Base-by-base conservation (phyloP, 1,284 basidiomycete species). In the Sutorius eximius region DNA sequence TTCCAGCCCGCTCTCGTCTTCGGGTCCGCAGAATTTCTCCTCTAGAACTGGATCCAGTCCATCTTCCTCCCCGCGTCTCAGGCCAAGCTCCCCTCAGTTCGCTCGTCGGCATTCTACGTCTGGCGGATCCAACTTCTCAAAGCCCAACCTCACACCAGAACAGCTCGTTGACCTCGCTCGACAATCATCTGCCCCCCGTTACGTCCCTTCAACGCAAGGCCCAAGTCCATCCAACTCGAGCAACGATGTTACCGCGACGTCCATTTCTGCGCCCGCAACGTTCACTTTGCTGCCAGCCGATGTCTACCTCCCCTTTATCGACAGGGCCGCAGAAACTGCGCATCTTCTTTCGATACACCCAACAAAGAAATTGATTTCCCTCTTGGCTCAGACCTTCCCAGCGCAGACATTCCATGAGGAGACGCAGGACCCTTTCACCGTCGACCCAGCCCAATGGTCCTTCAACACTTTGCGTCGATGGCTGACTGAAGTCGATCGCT, bases 301-400 rank as follows among this genome's bases (percentile, higher is more conserved):
- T 51, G 79, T 90, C 45, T 86, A 80, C 61, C 80, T 91, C 18
- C 89, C 89, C 3, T 92, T 91, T 71, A 76, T 91, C 57, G 83
- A 91, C 61, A 82, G 89, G 20, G 79, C 87, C 0, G 69, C 73
- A 0, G 89, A 92, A 65, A 86, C 91, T 5, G 56, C 78, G 8
- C 68, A 77, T 3, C 77, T 92, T 38, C 80, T 91, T 46, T 75
- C 81, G 6, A 75, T 74, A 1, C 79, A 80, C 0, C 87, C 86
- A 0, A 83, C 87, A 41, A 75, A 79, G 44, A 87, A 84, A 59
- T 74, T 91, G 5, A 84, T 91, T 59, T 77, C 82, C 7, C 77
- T 91, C 24, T 78, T 91, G 33, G 77, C 82, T 0, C 87, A 90
- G 65, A 87, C 82, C 0, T 87, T 89, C 58, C 77, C 75, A 12